These are phyloP conservation scores for Solanum verrucosum DNA, from an alignment of 257 asterid species.

Conservation along the genomic window DNA sequence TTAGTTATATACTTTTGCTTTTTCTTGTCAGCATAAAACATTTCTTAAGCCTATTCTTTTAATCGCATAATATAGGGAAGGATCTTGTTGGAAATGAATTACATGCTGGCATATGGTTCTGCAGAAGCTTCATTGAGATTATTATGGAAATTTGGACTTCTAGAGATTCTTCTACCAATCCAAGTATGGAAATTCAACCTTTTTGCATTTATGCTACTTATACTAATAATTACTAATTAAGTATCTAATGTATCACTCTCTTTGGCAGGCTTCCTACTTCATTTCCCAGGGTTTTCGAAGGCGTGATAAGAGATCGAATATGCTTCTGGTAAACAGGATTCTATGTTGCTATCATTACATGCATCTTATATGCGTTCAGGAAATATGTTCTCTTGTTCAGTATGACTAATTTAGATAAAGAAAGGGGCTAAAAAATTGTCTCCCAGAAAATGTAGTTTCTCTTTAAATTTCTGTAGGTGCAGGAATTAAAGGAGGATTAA, in stretches of 20 bases:
- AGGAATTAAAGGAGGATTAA: background rate
- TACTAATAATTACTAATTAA: background rate
- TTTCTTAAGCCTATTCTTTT: background rate
- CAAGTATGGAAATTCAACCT: conserved; percentile 1
- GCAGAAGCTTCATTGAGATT: conserved; percentile 27
- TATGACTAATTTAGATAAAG: background rate
- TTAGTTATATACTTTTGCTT: background rate
- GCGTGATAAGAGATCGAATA: conserved; percentile 23
- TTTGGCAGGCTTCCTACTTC: conserved; percentile 24
- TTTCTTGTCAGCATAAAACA: background rate
- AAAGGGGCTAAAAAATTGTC: background rate
- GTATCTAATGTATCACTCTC: background rate
- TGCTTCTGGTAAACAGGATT: conserved; percentile 16
- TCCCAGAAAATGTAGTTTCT: background rate
- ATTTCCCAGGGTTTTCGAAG: conserved; percentile 21
- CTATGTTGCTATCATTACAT: background rate
- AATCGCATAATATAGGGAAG: conserved; percentile 13
- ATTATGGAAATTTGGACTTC: conserved; percentile 23
- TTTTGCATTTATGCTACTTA: background rate
- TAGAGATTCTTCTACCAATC: conserved; percentile 24
- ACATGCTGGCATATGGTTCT: conserved; percentile 29
- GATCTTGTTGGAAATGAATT: conserved; percentile 26
- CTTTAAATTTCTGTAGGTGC: background rate
- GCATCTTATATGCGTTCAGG: background rate
- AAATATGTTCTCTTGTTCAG: background rate